Base-by-base conservation (phyloP, 805 yeast genomes). In the Zygoascus ofunaensis region DNA sequence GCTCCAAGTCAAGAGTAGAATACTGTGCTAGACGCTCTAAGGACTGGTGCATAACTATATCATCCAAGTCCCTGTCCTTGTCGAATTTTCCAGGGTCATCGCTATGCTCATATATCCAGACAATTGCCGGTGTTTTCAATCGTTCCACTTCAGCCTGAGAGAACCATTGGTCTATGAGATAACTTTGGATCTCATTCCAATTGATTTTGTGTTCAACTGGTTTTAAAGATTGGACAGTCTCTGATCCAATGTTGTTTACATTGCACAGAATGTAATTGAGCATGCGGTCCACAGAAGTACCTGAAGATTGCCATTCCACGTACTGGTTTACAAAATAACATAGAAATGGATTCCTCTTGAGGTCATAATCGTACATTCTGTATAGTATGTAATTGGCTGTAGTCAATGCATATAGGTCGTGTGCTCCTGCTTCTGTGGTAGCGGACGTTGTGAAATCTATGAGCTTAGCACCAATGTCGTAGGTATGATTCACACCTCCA, bases 311-410 rank as follows among this genome's bases (percentile, higher is more conserved):
- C 30, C 30, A 26, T 26, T 26, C 18, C 12, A 21, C 36, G 23
- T 41, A 41, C 20, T 23, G 39, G 4, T 28, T 28, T 35, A 45
- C 39, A 38, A 47, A 44, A 21, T 47, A 44, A 38, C 38, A 41
- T 24, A 47, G 36, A 45, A 41, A 47, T 20, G 50, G 50, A 30
- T 44, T 47, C 30, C 17, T 28, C 7, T 19, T 4, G 17, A 42
- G 36, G 14, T 39, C 21, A 7, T 26, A 14, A 12, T 44, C 47
- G 28, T 34, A 44, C 17, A 44, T 39, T 19, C 40, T 21, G 36
- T 18, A 41, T n/a, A 44, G 39, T 12, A 40, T 12, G 21, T 40
- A 44, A 30, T 44, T 40, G 36, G 12, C 30, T 17, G 21, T 8
- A 17, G 30, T 12, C 7, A 26, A 8, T 8, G 12, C 12, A 26